A percentile compares a stretch with the other conserved stretches of the same genome.
Evolutionary conservation across 2,329 filamentous ascomycete species (phyloP).

Genomic region (Calonectria pseudoreteaudii): DNA sequence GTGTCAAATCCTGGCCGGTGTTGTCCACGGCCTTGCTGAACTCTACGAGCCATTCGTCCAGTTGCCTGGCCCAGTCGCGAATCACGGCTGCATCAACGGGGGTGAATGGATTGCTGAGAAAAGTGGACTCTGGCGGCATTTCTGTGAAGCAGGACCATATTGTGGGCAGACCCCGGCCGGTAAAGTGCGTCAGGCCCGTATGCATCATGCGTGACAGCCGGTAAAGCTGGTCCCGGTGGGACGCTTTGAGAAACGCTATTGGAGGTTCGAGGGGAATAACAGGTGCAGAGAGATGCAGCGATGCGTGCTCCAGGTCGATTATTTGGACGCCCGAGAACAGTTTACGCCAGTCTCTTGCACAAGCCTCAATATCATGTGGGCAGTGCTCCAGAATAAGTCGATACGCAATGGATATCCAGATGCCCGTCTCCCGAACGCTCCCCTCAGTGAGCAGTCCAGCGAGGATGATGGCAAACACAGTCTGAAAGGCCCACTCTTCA

Average conservation of each 20-base stretch:
- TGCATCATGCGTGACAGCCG: conserved; percentile 59
- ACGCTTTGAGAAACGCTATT: conserved; percentile 50
- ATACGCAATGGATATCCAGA: conserved; percentile 58
- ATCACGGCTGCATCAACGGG: conserved; percentile 16
- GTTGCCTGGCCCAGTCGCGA: conserved; percentile 18
- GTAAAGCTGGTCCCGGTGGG: conserved; percentile 54
- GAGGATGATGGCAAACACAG: conserved; percentile 55
- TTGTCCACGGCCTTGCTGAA: conserved; percentile 5
- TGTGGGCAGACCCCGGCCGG: conserved; percentile 54
- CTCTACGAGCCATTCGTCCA: conserved; percentile 19
- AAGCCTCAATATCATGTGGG: conserved; percentile 51
- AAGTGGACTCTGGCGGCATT: background rate
- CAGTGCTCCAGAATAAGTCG: conserved; percentile 55
- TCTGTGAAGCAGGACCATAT: conserved; percentile 55
- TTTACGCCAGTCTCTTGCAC: conserved; percentile 53
- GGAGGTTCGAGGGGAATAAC: conserved; percentile 55
- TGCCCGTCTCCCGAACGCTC: conserved; percentile 55
- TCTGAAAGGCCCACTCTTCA: conserved; percentile 56
- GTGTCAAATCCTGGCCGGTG: background rate
- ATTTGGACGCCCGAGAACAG: conserved; percentile 53
- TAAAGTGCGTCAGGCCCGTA: conserved; percentile 55
- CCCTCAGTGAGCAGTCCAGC: conserved; percentile 55
- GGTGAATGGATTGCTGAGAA: background rate
- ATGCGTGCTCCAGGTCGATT: conserved; percentile 58
- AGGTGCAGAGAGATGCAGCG: conserved; percentile 54